Evolutionary conservation across 495 filamentous ascomycete species (phyloP).

Genomic region (Thermothielavioides terrestris): DNA sequence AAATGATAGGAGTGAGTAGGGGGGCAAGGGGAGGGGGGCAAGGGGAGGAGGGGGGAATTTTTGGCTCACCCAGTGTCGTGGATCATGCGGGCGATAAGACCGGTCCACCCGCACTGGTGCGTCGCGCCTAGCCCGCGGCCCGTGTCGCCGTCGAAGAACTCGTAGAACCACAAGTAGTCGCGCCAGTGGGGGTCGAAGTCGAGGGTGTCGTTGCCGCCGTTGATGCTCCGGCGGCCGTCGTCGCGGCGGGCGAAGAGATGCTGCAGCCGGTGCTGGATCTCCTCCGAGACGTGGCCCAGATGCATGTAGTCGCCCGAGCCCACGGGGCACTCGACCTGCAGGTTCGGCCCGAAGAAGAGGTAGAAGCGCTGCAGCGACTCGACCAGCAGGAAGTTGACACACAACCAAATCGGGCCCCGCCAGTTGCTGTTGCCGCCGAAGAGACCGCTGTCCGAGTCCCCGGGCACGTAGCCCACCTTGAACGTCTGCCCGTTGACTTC

Average conservation of each 20-base stretch:
- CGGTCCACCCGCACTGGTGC: slow-evolving; percentile 98
- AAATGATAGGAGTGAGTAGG: background rate
- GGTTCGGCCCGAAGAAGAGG: slow-evolving; percentile 83
- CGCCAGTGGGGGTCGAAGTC: slow-evolving; percentile 90
- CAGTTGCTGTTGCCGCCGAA: slow-evolving; percentile 98
- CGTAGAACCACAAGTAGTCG: slow-evolving; percentile 90
- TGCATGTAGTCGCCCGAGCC: slow-evolving; percentile 95
- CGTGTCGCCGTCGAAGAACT: slow-evolving; percentile 92
- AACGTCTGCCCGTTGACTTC: slow-evolving; percentile 89
- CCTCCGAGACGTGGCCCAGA: slow-evolving; percentile 89
- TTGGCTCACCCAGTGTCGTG: slow-evolving; percentile 86
- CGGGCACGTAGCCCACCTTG: slow-evolving; percentile 80
- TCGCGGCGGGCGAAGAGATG: slow-evolving; percentile 80
- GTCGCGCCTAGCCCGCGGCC: slow-evolving; percentile 85
- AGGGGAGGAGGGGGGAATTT: background rate
- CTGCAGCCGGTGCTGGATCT: slow-evolving; percentile 89
- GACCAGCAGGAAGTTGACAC: slow-evolving; percentile 90
- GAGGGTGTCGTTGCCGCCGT: slow-evolving; percentile 69
- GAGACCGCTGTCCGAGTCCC: slow-evolving; percentile 85
- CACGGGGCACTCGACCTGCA: slow-evolving; percentile 88
- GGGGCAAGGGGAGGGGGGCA: background rate
- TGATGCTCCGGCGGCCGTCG: slow-evolving; percentile 78
- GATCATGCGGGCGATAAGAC: slow-evolving; percentile 89
- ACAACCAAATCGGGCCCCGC: slow-evolving; percentile 89
- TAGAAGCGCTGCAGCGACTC: slow-evolving; percentile 88